phyloP scores from a whole-genome alignment of 2,329 filamentous ascomycete genomes.

The Sarocladium kiliense region DNA sequence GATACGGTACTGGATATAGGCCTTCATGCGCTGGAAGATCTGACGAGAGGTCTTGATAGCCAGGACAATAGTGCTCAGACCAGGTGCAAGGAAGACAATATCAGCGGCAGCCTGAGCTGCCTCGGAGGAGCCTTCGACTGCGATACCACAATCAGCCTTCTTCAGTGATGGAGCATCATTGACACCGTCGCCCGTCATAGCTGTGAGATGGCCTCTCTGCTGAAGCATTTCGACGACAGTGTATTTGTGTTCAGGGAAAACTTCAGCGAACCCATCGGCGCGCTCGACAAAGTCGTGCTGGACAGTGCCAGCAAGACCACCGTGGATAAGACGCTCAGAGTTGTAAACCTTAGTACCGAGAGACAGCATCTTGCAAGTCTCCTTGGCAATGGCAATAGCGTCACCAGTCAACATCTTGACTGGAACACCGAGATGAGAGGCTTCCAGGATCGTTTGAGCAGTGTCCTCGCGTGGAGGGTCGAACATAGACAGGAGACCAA shows the following conservation, averaged over 20 bases:
- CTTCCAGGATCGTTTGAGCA: conserved; percentile 72
- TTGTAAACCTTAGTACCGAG: conserved; percentile 79
- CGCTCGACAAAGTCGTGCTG: conserved; percentile 74
- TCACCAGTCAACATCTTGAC: conserved; percentile 83
- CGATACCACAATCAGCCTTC: conserved; percentile 71
- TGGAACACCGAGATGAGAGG: conserved; percentile 68
- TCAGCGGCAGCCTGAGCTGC: conserved; percentile 68
- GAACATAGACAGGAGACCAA: conserved; percentile 76
- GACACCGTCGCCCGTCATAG: conserved; percentile 74
- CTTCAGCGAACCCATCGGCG: conserved; percentile 68
- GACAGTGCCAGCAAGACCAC: conserved; percentile 66
- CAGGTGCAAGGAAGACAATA: conserved; percentile 70
- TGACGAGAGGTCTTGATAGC: conserved; percentile 70
- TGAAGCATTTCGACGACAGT: conserved; percentile 69
- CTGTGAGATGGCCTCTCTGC: conserved; percentile 66
- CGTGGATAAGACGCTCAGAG: conserved; percentile 71
- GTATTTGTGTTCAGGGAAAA: conserved; percentile 73
- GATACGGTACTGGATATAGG: conserved; percentile 73
- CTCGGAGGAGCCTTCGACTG: conserved; percentile 67
- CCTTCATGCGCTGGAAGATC: conserved; percentile 76
- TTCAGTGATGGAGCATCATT: conserved; percentile 71
- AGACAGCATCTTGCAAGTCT: conserved; percentile 78
- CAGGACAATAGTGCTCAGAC: conserved; percentile 65
- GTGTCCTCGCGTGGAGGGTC: conserved; percentile 75
- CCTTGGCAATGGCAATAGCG: conserved; percentile 73